These are phyloP conservation scores for Eucalyptus fibrosa DNA, from an alignment of 345 rosid genomes.

Conservation along the genomic window DNA sequence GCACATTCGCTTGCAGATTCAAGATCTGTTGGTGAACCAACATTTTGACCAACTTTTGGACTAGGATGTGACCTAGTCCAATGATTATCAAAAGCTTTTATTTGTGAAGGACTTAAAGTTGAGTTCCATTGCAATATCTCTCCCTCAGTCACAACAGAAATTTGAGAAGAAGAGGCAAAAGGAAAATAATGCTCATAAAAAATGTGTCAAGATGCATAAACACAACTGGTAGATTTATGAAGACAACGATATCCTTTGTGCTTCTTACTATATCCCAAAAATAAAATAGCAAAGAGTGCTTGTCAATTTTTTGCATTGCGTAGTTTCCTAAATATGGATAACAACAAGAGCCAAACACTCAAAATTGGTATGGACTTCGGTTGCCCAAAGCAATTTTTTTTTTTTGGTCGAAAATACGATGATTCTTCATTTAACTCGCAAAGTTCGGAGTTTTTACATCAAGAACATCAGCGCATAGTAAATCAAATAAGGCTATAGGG, in stretches of 20 bases:
- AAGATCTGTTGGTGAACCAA: not conserved
- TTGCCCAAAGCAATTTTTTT: not conserved
- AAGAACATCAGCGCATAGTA: too few relatives aligned
- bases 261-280: not conserved
- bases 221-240: not conserved
- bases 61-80: not conserved
- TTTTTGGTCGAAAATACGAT: too few relatives aligned
- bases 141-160: too few relatives aligned
- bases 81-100: not conserved
- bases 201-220: not conserved
- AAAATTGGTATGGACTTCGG: rapidly evolving
- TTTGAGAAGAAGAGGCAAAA: too few relatives aligned
- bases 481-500: too few relatives aligned
- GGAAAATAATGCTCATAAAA: too few relatives aligned
- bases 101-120: not conserved
- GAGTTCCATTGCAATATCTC: not conserved
- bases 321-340: not conserved
- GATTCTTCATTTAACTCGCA: too few relatives aligned
- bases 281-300: not conserved
- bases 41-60: not conserved
- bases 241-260: rapidly evolving
- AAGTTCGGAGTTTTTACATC: too few relatives aligned
- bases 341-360: not conserved
- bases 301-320: not conserved
- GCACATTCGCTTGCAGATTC: not conserved